A percentile compares a stretch with the other conserved stretches of the same genome.
These are phyloP conservation scores for Pezicula radicicola DNA, from an alignment of 2,329 filamentous ascomycete genomes.

Conservation along the genomic window DNA sequence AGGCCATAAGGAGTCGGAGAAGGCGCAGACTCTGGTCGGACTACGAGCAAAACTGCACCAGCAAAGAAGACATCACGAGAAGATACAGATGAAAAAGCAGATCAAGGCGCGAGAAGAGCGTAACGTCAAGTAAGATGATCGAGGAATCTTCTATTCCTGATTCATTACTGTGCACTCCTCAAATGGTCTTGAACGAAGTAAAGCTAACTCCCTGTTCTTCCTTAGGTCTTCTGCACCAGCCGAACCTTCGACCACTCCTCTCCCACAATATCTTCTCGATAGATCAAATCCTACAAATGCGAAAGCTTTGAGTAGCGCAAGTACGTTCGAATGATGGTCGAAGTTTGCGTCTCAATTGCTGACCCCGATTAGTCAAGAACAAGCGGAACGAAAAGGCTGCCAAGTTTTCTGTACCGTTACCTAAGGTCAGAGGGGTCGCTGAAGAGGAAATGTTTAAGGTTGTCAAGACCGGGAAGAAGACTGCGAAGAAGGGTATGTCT, in stretches of 20 bases:
- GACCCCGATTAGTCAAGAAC: constrained; percentile 66
- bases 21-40: constrained; percentile 91
- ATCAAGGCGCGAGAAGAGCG: constrained; percentile 95
- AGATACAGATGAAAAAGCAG: constrained; percentile 95
- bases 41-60: constrained; percentile 90
- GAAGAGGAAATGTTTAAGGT: constrained; percentile 99
- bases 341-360: neutral
- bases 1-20: constrained; percentile 80
- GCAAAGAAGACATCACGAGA: constrained; percentile 83
- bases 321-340: neutral
- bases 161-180: no score
- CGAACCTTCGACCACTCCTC: constrained; percentile 66
- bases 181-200: no score
- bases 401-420: constrained; percentile 86
- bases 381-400: constrained; percentile 93
- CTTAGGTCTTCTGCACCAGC: constrained; percentile 60
- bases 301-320: constrained; percentile 75
- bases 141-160: no score
- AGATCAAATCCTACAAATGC: constrained; percentile 56
- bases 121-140: constrained; percentile 67
- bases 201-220: no score
- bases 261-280: constrained; percentile 77
- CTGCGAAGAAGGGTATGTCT: constrained; percentile 67
- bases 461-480: constrained; percentile 94
- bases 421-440: constrained; percentile 88